A percentile compares a stretch with the other conserved stretches of the same genome.
Conservation (phyloP, 75 land plant genomes). For the Pinus taeda region DNA sequence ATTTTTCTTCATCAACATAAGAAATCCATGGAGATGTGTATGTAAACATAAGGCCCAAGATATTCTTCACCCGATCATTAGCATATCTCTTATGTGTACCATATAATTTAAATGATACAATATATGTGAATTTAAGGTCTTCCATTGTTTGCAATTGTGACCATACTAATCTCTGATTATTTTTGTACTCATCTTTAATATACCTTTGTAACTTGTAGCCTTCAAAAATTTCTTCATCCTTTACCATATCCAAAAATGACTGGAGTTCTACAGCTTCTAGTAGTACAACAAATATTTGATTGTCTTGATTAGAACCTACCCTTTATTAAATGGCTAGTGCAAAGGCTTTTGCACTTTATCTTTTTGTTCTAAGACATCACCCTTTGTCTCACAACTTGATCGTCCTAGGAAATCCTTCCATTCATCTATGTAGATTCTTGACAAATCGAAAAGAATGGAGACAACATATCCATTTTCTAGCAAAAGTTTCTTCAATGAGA, state of each 20-base stretch:
- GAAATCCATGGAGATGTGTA: slow-evolving; percentile 88
- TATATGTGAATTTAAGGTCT: slow-evolving; percentile 99
- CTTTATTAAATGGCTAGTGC: not conserved
- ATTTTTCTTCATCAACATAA: slow-evolving; percentile 88
- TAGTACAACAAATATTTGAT: no score
- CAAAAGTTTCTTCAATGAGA: no score
- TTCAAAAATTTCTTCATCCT: slow-evolving; percentile 6
- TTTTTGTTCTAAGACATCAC: no score
- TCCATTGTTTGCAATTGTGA: slow-evolving; percentile 85
- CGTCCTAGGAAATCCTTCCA: no score
- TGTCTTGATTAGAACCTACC: no score
- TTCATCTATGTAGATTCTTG: no score
- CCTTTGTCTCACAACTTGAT: no score
- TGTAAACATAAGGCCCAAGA: slow-evolving; percentile 83
- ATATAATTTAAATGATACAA: slow-evolving; percentile 93
- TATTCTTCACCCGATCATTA: slow-evolving; percentile 76
- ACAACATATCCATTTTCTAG: no score
- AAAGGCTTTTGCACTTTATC: no score
- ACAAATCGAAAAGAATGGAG: no score
- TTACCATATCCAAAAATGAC: no score
- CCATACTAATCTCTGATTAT: slow-evolving; percentile 62
- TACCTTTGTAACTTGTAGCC: slow-evolving; percentile 56
- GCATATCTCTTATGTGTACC: slow-evolving; percentile 83
- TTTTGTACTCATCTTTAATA: slow-evolving; percentile 28
- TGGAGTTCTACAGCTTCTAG: no score